phyloP scores from a whole-genome alignment of 176 grass and related monocot genomes.

The Lolium rigidum region DNA sequence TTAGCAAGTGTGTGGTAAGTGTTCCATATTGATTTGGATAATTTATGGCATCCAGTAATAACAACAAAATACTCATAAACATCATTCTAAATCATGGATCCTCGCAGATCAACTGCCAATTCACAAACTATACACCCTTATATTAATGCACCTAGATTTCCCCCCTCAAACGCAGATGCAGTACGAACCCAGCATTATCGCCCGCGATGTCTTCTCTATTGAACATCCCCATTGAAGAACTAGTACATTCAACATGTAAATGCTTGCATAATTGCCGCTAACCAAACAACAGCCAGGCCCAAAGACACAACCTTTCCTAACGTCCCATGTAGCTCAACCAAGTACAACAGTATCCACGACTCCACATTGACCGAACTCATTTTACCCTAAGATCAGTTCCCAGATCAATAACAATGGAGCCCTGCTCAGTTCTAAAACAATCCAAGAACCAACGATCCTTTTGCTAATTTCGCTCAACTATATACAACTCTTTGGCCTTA shows the following conservation, averaged over 20 bases:
- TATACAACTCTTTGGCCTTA: neutral
- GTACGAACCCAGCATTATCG: neutral
- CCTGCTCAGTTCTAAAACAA: neutral
- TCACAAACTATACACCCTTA: neutral
- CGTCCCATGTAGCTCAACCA: neutral
- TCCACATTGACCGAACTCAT: constrained; percentile 9
- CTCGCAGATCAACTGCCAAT: neutral
- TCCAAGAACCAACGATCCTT: neutral
- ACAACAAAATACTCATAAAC: neutral
- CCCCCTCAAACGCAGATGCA: neutral
- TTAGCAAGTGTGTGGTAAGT: neutral
- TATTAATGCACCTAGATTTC: neutral
- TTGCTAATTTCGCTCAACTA: neutral
- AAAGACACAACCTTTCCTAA: constrained; percentile 5
- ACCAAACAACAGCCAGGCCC: neutral
- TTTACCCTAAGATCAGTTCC: neutral
- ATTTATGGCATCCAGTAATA: neutral
- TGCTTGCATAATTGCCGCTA: neutral
- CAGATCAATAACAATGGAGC: neutral
- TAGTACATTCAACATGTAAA: neutral
- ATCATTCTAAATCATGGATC: neutral
- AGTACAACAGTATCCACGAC: neutral
- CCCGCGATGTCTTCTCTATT: neutral
- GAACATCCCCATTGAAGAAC: neutral
- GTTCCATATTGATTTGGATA: constrained; percentile 13